Percentiles rank a stretch among this genome's conserved stretches.
Evolutionary conservation across 768 basidiomycete species (phyloP).

Genomic region (Pisolithus sp.): DNA sequence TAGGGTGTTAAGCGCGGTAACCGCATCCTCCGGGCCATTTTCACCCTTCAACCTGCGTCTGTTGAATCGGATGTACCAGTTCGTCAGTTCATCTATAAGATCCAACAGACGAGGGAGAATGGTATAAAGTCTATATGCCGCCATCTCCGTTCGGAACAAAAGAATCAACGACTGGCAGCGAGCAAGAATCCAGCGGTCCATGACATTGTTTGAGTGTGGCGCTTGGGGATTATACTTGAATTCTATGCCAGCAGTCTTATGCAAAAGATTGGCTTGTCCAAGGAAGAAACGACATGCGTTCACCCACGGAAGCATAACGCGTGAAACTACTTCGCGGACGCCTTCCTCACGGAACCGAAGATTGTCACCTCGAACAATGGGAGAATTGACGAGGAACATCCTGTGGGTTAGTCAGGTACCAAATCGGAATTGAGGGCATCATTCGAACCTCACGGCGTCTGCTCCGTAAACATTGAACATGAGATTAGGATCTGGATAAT

Average conservation of each 20-base stretch:
- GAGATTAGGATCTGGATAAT: slow-evolving; percentile 93
- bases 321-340: slow-evolving; percentile 91
- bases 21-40: slow-evolving; percentile 82
- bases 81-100: slow-evolving; percentile 93
- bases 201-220: slow-evolving; percentile 81
- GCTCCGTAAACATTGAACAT: slow-evolving; percentile 91
- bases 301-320: slow-evolving; percentile 96
- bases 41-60: slow-evolving; percentile 93
- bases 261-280: slow-evolving; percentile 82
- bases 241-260: slow-evolving; percentile 68
- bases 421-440: not conserved
- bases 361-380: slow-evolving; percentile 96
- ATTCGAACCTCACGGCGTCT: slow-evolving; percentile 77
- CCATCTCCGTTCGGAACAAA: slow-evolving; percentile 91
- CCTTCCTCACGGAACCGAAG: slow-evolving; percentile 97
- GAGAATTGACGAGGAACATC: slow-evolving; percentile 98
- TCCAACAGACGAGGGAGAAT: slow-evolving; percentile 92
- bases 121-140: slow-evolving; percentile 93
- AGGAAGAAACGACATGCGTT: slow-evolving; percentile 99
- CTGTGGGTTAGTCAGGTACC: slow-evolving; percentile 31
- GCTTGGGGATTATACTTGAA: slow-evolving; percentile 89
- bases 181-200: slow-evolving; percentile 98
- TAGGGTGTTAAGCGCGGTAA: slow-evolving; percentile 85
- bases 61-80: slow-evolving; percentile 99
- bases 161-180: slow-evolving; percentile 96